Conservation (phyloP, 257 asterid species). For the Marsdenia floribunda region DNA sequence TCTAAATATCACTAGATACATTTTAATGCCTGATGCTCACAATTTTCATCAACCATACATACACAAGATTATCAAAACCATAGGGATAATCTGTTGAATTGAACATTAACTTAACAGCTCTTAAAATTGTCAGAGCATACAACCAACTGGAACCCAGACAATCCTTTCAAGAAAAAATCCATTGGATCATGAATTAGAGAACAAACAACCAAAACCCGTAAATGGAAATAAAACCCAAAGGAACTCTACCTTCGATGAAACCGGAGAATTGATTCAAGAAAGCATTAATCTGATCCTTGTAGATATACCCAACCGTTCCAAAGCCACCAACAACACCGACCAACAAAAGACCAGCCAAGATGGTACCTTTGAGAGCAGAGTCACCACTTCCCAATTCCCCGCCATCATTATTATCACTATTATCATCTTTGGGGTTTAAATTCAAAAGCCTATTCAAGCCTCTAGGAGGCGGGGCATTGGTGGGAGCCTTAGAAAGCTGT, state of each 20-base stretch:
- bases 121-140: not conserved
- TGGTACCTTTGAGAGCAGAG: conserved; percentile 71
- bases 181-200: not conserved
- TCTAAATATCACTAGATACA: not conserved
- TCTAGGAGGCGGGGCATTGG: conserved; percentile 62
- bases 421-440: conserved; percentile 49
- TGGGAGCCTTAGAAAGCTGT: conserved; percentile 51
- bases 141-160: not conserved
- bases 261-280: conserved; percentile 75
- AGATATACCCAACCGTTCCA: conserved; percentile 71
- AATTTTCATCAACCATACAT: not conserved
- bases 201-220: not conserved
- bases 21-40: not conserved
- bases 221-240: not conserved
- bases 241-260: conserved; percentile 57
- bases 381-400: conserved; percentile 27
- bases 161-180: not conserved
- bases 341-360: conserved; percentile 45
- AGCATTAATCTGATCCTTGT: conserved; percentile 81
- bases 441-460: conserved; percentile 51
- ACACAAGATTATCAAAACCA: not conserved
- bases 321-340: conserved; percentile 75
- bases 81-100: not conserved
- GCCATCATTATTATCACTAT: conserved; percentile 23
- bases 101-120: not conserved